Evolutionary conservation across 441 rosid genomes (phyloP).

Genomic region (Biscutella laevigata): DNA sequence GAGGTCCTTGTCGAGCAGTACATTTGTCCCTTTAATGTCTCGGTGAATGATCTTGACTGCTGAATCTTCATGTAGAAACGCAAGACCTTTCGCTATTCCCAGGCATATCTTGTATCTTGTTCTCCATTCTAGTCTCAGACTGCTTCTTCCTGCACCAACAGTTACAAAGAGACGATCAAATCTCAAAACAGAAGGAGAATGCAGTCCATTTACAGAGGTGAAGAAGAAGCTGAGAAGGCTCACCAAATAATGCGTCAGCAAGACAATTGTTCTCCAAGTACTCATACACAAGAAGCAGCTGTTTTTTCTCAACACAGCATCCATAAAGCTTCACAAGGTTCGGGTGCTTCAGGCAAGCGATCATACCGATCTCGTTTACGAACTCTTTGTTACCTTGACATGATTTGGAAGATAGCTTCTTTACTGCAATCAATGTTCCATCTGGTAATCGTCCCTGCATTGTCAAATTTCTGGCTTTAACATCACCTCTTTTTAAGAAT

Average conservation of each 20-base stretch:
- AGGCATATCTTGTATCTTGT: conserved; percentile 60
- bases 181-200: background rate
- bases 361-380: conserved; percentile 70
- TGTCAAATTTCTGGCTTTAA: background rate
- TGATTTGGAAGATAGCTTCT: conserved; percentile 64
- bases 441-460: conserved; percentile 53
- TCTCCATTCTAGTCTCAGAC: conserved; percentile 59
- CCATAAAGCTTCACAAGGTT: conserved; percentile 84
- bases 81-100: conserved; percentile 73
- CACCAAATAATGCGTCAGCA: conserved; percentile 72
- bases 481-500: background rate
- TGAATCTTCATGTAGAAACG: conserved; percentile 82
- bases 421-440: conserved; percentile 66
- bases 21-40: conserved; percentile 79
- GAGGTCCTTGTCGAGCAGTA: conserved; percentile 62
- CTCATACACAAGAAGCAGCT: conserved; percentile 55
- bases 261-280: conserved; percentile 73
- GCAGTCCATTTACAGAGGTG: background rate
- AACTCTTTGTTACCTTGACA: conserved; percentile 54
- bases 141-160: conserved; percentile 43
- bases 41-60: conserved; percentile 75
- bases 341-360: conserved; percentile 82
- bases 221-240: conserved; percentile 1
- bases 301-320: conserved; percentile 78
- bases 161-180: background rate